These are phyloP conservation scores for Pleurotus giganteus DNA, from an alignment of 768 basidiomycete genomes.

Conservation along the genomic window DNA sequence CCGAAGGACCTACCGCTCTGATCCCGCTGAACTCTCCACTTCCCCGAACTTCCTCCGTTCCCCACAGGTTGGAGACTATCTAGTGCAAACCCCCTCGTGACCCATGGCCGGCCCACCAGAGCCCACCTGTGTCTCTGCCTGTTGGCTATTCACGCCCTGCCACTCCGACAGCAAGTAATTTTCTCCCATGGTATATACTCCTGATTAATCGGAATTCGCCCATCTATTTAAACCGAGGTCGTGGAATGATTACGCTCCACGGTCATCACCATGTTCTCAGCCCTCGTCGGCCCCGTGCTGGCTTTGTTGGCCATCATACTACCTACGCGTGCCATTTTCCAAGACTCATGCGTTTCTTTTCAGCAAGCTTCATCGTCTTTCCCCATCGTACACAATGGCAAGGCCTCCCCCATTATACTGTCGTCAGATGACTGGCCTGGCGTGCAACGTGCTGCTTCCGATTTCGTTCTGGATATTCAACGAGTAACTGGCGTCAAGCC, in stretches of 20 bases:
- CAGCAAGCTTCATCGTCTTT: slow-evolving; percentile 34
- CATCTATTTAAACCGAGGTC: neutral
- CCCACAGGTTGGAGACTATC: neutral
- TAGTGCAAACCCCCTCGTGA: neutral
- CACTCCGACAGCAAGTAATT: neutral
- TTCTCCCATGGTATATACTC: neutral
- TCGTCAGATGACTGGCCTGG: slow-evolving; percentile 62
- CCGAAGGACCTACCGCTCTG: slow-evolving; percentile 8
- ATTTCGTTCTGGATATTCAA: slow-evolving; percentile 62
- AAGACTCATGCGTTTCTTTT: slow-evolving; percentile 47
- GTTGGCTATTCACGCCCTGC: neutral
- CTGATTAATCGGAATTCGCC: neutral
- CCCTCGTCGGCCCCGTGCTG: neutral
- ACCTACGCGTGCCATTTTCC: slow-evolving; percentile 42
- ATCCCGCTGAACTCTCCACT: slow-evolving; percentile 1
- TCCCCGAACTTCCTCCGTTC: slow-evolving; percentile 1
- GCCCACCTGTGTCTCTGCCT: neutral
- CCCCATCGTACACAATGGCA: slow-evolving; percentile 41
- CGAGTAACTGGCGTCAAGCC: slow-evolving; percentile 56
- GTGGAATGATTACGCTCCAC: neutral
- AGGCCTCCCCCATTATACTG: slow-evolving; percentile 47
- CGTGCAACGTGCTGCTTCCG: slow-evolving; percentile 56
- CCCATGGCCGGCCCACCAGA: neutral
- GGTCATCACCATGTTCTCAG: neutral
- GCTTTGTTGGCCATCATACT: neutral